Base-by-base conservation (phyloP, 306 rosid species). In the Fragaria ananassa region DNA sequence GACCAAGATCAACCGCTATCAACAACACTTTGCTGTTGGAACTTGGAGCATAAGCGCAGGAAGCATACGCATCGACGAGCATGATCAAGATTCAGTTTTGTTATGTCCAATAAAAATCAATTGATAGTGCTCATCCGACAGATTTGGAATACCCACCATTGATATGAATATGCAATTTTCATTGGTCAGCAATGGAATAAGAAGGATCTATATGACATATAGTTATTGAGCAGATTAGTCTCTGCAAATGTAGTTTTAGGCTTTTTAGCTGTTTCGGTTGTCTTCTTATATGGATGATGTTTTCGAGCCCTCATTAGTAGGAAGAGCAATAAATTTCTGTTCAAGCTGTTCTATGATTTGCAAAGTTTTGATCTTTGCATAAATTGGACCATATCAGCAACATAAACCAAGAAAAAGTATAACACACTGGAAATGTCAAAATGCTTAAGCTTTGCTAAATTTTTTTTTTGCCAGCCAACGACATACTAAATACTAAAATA, bases 1-100 rank as follows among this genome's bases (percentile, higher is more conserved):
- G 98, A 73, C 94, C 93, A 15, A 87, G 87, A 78, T 83, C 98
- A 6, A 86, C 87, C 54, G 81, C 86, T 47, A 47, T 89, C 47
- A 93, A 70, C 80, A 93, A 82, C 49, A 93, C 98, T 35, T 76
- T 93, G 47, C 84, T 85, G 68, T 78, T 93, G 88, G 98, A 93
- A 77, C 87, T 86, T 61, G 94, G 85, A 79, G 86, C 76, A 69
- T 80, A 60, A 78, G 86, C 81, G 68, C 89, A 81, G 44, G 51
- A 58, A 41, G 23, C 7, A 18, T 6, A 19, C 4, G 4, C 45
- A 35, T 47, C 49, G 23, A 34, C 3, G 8, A 46, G 34, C 60
- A 29, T 50, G 4, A 4, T 66, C 12, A 23, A 21, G 25, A 14
- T 64, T 50, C 65, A 27, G 53, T 51, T 25, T 27, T 65, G 27